A percentile compares a stretch with the other conserved stretches of the same genome.
phyloP scores from a whole-genome alignment of 306 rosid genomes.

The Morella rubra region DNA sequence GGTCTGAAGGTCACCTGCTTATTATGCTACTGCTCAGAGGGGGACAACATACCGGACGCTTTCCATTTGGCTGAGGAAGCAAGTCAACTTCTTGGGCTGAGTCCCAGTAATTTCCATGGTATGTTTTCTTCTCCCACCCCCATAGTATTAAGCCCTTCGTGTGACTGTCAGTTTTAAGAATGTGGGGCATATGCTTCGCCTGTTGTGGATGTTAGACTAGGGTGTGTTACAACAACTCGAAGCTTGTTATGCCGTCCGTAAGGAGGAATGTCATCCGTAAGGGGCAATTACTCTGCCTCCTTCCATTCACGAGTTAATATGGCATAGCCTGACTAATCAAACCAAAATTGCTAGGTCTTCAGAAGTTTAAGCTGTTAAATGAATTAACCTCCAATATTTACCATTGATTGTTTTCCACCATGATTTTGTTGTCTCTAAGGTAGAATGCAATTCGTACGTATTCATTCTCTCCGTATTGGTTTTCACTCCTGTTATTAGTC shows the following conservation, averaged over 20 bases:
- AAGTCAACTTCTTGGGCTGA: conserved; percentile 52
- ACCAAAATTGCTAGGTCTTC: background rate
- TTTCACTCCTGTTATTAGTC: background rate
- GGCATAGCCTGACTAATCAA: background rate
- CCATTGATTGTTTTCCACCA: background rate
- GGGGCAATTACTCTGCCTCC: background rate
- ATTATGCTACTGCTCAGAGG: conserved; percentile 90
- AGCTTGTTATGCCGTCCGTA: background rate
- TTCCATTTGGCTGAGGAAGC: conserved; percentile 79
- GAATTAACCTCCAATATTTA: background rate
- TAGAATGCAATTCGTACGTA: background rate
- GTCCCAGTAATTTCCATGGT: conserved; percentile 49
- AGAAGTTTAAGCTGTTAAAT: background rate
- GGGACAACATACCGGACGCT: conserved; percentile 88
- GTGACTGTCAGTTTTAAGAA: background rate
- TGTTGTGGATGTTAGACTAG: background rate
- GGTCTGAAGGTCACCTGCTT: conserved; percentile 90
- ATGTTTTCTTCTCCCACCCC: conserved; percentile 18
- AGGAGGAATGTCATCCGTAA: background rate
- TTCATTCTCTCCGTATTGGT: background rate
- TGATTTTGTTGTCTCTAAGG: background rate
- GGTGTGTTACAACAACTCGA: background rate
- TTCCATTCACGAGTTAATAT: background rate
- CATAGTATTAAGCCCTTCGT: background rate
- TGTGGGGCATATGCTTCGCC: background rate